Conservation (phyloP, 257 asterid species). For the Solanum verrucosum region DNA sequence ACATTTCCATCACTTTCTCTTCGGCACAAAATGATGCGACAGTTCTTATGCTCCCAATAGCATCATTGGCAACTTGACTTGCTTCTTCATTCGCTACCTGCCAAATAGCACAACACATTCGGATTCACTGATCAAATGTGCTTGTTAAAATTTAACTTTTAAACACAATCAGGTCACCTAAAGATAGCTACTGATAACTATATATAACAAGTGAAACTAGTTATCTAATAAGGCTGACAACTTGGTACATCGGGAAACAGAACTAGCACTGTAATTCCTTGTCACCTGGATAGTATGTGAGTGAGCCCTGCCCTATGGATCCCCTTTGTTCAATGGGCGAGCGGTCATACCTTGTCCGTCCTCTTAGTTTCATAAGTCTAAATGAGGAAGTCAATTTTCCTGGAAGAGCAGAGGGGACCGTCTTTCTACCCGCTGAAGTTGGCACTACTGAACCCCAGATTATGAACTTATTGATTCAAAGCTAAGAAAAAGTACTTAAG, state of each 20-base stretch:
- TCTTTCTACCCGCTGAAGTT: neutral
- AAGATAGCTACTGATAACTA: neutral
- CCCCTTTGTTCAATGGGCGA: neutral
- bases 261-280: neutral
- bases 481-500: neutral
- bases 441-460: neutral
- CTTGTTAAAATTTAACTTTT: neutral
- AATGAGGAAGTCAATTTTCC: neutral
- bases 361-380: neutral
- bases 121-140: neutral
- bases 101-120: neutral
- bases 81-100: slow-evolving; percentile 63
- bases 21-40: slow-evolving; percentile 72
- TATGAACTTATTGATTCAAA: neutral
- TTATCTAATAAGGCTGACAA: neutral
- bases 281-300: neutral
- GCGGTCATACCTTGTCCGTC: neutral
- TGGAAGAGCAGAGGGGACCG: neutral
- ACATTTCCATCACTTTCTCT: slow-evolving; percentile 40
- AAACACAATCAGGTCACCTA: neutral
- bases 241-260: neutral
- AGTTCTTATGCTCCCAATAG: slow-evolving; percentile 55
- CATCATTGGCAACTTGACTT: slow-evolving; percentile 54
- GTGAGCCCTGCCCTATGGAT: neutral
- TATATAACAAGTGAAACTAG: neutral